Percentiles rank a stretch among this genome's conserved stretches.
Evolutionary conservation across 1,284 basidiomycete genomes (phyloP).

Genomic region (Ustilago loliicola): DNA sequence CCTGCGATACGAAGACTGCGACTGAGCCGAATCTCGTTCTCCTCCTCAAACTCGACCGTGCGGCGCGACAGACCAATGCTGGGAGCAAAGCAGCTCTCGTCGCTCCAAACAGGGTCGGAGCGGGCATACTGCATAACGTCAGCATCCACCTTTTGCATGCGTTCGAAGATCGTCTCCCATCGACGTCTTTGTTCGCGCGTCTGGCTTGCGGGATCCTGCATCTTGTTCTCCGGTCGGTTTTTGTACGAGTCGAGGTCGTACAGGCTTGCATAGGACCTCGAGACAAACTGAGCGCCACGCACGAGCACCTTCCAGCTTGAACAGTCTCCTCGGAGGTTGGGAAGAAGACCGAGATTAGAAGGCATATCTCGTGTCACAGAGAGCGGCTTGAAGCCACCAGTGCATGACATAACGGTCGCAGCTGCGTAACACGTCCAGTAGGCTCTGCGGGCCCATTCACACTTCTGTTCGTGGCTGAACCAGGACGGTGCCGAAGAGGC

Average conservation of each 20-base stretch:
- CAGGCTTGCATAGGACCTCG: constrained; percentile 51
- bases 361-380: constrained; percentile 46
- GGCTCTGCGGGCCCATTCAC: constrained; percentile 61
- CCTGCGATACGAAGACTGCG: constrained; percentile 55
- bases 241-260: constrained; percentile 60
- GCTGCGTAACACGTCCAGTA: constrained; percentile 61
- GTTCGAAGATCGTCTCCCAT: constrained; percentile 56
- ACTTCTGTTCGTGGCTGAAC: constrained; percentile 58
- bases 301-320: constrained; percentile 60
- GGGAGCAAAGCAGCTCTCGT: constrained; percentile 47
- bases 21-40: constrained; percentile 50
- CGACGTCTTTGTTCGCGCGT: constrained; percentile 35
- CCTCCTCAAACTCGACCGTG: constrained; percentile 47
- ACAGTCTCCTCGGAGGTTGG: constrained; percentile 47
- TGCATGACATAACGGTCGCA: constrained; percentile 59
- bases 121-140: constrained; percentile 60
- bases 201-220: constrained; percentile 29
- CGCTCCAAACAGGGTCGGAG: constrained; percentile 55
- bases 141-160: constrained; percentile 58
- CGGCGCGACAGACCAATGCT: constrained; percentile 41
- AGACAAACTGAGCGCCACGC: constrained; percentile 60
- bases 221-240: constrained; percentile 39
- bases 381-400: constrained; percentile 61
- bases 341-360: constrained; percentile 56
- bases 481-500: constrained; percentile 31